A percentile compares a stretch with the other conserved stretches of the same genome.
Conservation (phyloP, 345 rosid species). For the Lumnitzera racemosa region DNA sequence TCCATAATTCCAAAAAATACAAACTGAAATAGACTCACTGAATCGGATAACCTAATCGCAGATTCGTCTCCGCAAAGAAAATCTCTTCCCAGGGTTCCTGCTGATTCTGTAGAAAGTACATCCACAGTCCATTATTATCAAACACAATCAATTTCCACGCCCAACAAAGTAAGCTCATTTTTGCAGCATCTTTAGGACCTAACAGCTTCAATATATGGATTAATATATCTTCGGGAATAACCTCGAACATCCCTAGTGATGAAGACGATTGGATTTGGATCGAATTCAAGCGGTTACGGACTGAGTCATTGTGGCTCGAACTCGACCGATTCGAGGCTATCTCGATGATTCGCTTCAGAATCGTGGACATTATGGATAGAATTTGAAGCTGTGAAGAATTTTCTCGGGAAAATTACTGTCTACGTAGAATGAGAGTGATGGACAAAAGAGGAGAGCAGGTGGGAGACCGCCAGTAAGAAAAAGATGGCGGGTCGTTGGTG, state of each 20-base stretch:
- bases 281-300: constrained; percentile 8
- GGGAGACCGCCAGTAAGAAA: neutral
- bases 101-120: constrained; percentile 41
- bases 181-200: constrained; percentile 63
- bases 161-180: constrained; percentile 34
- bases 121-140: constrained; percentile 57
- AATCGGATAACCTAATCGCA: constrained; percentile 61
- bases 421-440: neutral
- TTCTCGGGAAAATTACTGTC: neutral
- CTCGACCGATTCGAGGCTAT: constrained; percentile 28
- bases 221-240: constrained; percentile 54
- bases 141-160: constrained; percentile 43
- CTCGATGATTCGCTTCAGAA: constrained; percentile 44
- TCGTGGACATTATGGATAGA: constrained; percentile 16
- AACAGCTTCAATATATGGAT: constrained; percentile 44
- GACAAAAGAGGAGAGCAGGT: neutral
- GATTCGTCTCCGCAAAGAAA: constrained; percentile 57
- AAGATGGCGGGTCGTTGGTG: too few species aligned
- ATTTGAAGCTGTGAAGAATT: neutral
- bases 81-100: constrained; percentile 45
- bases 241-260: constrained; percentile 54
- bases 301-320: neutral
- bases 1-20: neutral
- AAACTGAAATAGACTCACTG: constrained; percentile 28
- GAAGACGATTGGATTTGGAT: constrained; percentile 4